phyloP scores from a whole-genome alignment of 78 protist genomes.

The Dictyostelium firmibasis region DNA sequence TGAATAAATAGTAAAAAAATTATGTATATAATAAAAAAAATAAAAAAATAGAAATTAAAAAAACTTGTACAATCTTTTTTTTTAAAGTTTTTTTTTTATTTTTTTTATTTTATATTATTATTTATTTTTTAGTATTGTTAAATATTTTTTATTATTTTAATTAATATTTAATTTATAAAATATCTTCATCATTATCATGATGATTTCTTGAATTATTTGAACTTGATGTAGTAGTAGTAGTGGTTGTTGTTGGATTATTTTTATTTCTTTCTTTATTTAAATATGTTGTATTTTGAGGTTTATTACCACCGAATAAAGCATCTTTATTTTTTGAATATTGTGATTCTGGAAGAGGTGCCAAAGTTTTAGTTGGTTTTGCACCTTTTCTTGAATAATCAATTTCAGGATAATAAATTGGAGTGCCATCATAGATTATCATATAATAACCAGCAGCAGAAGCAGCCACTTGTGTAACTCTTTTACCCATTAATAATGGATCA shows the following conservation, averaged over 20 bases:
- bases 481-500: slow-evolving; percentile 47
- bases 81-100: no score
- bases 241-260: background rate
- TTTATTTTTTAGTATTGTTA: no score
- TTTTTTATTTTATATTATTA: no score
- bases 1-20: background rate
- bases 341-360: slow-evolving; percentile 16
- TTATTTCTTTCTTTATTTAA: background rate
- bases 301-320: slow-evolving; percentile 21
- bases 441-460: slow-evolving; percentile 32
- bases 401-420: background rate
- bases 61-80: no score
- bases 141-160: no score
- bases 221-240: background rate
- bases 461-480: slow-evolving; percentile 59
- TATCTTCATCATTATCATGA: background rate
- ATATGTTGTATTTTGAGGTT: background rate
- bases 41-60: no score
- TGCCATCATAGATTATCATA: slow-evolving; percentile 61
- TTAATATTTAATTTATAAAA: background rate
- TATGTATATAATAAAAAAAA: no score
- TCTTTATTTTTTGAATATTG: slow-evolving; percentile 6
- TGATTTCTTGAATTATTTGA: background rate
- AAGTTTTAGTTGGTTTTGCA: background rate
- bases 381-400: slow-evolving; percentile 14